Conservation (phyloP, 331 rosid genomes). For the Prunus yedoensis region DNA sequence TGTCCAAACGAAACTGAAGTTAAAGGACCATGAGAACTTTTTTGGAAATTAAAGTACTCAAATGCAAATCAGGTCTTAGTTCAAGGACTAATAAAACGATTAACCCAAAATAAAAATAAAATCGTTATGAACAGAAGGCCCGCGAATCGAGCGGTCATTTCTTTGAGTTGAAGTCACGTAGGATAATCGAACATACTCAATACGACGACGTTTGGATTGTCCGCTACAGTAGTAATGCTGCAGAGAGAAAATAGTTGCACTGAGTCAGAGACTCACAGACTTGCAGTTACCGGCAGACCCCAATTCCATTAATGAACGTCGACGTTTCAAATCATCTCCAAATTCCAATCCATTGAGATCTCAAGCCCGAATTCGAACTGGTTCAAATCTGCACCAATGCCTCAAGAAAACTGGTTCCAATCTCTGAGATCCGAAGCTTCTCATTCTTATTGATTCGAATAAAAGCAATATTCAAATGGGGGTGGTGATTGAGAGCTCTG, state of each 20-base stretch:
- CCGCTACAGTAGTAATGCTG: background rate
- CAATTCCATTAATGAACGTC: background rate
- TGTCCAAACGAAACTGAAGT: too few species aligned
- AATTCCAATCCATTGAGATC: background rate
- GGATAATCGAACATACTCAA: background rate
- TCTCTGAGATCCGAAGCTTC: conserved; percentile 28
- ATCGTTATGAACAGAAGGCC: too few species aligned
- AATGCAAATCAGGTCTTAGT: too few species aligned
- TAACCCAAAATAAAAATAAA: too few species aligned
- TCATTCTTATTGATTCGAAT: background rate
- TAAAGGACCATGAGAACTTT: too few species aligned
- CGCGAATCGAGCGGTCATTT: background rate
- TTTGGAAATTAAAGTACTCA: too few species aligned
- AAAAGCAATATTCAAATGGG: conserved; percentile 42
- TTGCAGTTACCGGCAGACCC: background rate
- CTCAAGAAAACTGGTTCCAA: background rate
- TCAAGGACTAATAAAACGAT: too few species aligned
- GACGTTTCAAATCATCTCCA: background rate
- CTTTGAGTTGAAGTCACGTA: background rate
- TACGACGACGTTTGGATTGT: background rate
- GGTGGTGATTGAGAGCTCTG: conserved; percentile 71
- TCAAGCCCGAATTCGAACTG: background rate
- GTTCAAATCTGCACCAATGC: background rate
- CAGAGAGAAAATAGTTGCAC: too few species aligned
- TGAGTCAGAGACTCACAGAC: background rate